A percentile compares a stretch with the other conserved stretches of the same genome.
phyloP scores from a whole-genome alignment of 1,139 yeast genomes.

The Taphrina sp. region DNA sequence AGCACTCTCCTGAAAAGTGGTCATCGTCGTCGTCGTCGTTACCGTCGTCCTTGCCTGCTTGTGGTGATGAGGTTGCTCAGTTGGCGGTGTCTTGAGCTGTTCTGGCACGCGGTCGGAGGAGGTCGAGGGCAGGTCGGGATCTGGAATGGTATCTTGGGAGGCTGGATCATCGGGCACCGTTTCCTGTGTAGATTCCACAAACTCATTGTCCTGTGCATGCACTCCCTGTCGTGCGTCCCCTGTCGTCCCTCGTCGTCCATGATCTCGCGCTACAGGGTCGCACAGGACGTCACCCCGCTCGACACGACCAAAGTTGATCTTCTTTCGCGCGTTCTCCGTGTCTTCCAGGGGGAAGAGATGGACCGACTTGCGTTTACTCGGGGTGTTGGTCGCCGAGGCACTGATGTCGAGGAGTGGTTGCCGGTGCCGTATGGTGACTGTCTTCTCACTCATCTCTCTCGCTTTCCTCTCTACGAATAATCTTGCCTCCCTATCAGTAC shows the following conservation, averaged over 20 bases:
- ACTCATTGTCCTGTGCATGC: too few relatives aligned
- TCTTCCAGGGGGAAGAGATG: not conserved
- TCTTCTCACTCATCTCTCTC: too few relatives aligned
- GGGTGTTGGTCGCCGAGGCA: not conserved
- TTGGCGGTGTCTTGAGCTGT: not conserved
- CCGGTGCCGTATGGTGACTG: too few relatives aligned
- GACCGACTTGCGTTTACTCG: constrained; percentile 6
- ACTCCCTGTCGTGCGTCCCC: not conserved
- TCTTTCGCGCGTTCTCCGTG: not conserved
- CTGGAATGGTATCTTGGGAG: constrained; percentile 15
- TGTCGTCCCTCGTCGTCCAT: not conserved
- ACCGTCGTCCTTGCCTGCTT: not conserved
- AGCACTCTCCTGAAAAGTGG: not conserved
- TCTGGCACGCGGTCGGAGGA: not conserved
- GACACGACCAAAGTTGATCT: not conserved
- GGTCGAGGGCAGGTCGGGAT: constrained; percentile 11
- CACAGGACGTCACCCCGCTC: too few relatives aligned
- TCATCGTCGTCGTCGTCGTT: not conserved
- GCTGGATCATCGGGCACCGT: constrained; percentile 5
- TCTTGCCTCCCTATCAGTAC: too few relatives aligned
- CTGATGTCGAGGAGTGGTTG: too few relatives aligned
- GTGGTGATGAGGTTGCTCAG: not conserved
- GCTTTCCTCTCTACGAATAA: too few relatives aligned
- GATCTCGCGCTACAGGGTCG: too few relatives aligned
- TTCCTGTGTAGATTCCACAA: not conserved